Evolutionary conservation across 2,329 filamentous ascomycete species (phyloP).

Genomic region (Phialophora tarda): DNA sequence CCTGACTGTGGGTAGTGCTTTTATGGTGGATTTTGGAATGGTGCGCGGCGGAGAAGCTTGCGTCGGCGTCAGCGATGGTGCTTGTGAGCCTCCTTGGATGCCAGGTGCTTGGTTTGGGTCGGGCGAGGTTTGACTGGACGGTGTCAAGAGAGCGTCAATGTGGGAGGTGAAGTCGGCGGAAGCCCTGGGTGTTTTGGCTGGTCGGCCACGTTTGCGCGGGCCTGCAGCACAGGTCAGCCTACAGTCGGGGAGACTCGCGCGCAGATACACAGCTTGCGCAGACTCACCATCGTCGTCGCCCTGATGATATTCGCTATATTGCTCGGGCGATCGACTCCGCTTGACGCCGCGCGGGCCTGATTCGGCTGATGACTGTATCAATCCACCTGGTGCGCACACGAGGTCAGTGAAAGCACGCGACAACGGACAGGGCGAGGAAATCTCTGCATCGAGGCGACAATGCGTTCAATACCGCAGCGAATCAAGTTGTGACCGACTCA

Average conservation of each 20-base stretch:
- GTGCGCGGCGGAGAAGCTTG: slow-evolving; percentile 62
- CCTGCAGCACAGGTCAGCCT: slow-evolving; percentile 35
- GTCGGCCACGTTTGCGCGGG: slow-evolving; percentile 57
- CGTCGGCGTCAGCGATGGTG: slow-evolving; percentile 54
- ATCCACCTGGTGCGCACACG: slow-evolving; percentile 46
- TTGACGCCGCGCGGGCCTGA: slow-evolving; percentile 72
- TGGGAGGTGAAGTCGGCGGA: slow-evolving; percentile 43
- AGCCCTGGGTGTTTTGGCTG: slow-evolving; percentile 54
- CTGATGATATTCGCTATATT: slow-evolving; percentile 61
- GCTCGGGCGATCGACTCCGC: slow-evolving; percentile 76
- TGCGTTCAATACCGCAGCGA: slow-evolving; percentile 5
- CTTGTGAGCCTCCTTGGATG: slow-evolving; percentile 36
- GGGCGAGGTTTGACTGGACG: slow-evolving; percentile 42
- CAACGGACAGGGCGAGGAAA: background rate
- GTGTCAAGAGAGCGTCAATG: slow-evolving; percentile 41
- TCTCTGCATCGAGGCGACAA: slow-evolving; percentile 34
- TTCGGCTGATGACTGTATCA: slow-evolving; percentile 46
- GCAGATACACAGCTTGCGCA: background rate
- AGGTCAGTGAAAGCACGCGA: slow-evolving; percentile 44
- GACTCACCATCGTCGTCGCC: slow-evolving; percentile 67
- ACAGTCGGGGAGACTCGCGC: background rate
- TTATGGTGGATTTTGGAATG: slow-evolving; percentile 67
- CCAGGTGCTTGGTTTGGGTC: slow-evolving; percentile 49
- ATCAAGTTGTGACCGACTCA: slow-evolving; percentile 20
- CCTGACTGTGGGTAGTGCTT: slow-evolving; percentile 91